Evolutionary conservation across 371 early-diverging fungal genomes (phyloP), one percentile per base, ranked within the genome.

Genomic region (Rhizomucor pusillus): DNA sequence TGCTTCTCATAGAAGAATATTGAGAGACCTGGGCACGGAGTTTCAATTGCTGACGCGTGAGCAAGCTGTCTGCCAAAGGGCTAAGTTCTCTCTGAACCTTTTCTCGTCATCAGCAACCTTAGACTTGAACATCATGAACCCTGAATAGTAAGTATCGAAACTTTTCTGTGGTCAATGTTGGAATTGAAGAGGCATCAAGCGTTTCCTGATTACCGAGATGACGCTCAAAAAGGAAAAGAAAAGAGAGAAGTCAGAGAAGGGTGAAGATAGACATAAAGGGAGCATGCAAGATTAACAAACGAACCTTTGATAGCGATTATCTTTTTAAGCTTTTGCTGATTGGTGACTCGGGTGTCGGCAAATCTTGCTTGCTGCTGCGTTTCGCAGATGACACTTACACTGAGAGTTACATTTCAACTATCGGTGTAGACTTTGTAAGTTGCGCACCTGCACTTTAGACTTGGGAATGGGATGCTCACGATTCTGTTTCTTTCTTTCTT

Each of bases 301-400:
- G 11, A 33, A 57, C 20, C n/a, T 47, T 44, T 39, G 59, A 20
- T 71, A 90, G 90, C 82, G 95, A 99, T 68, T 98, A 98, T 69
- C 85, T 99, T 50, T 98, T 99, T 79, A 99, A 99, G 82, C 90
- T 99, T 35, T 85, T 99, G 65, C 86, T 99, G 45, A 98, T 99
- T 76, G 99, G 99, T 41, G 98, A 99, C 83, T 92, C 92, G 66
- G 99, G 96, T 64, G 99, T 99, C 36, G 99, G 99, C 55, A 99
- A 99, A 83, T 94, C 95, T 54, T 98, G 98, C 73, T 81, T 99
- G 50, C 84, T 99, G 59, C 87, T 94, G 33, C 92, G 99, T 67
- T 99, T 98, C 71, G 95, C 97, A 19, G 99, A 99, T 74, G 96
- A 97, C 81, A 95, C 95, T 49, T 99, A 95, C 78, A 97, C 96